These are phyloP conservation scores for Magnusiomyces tetraspermus DNA, from an alignment of 1,139 yeast genomes.

Conservation along the genomic window DNA sequence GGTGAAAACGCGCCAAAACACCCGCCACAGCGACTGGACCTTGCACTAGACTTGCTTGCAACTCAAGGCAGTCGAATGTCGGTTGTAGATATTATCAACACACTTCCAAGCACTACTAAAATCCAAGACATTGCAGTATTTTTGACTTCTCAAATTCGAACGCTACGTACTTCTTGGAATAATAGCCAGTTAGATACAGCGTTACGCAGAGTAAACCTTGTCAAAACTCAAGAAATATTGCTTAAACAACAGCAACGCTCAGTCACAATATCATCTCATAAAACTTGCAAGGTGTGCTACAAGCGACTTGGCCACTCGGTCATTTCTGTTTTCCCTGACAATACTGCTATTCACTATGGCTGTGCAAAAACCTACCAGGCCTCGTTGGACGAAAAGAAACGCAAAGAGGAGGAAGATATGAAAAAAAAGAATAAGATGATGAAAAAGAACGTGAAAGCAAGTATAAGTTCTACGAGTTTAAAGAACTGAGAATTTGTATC, in stretches of 20 bases:
- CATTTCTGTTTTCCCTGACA: conserved; percentile 43
- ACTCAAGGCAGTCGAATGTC: conserved; percentile 50
- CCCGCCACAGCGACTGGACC: conserved; percentile 29
- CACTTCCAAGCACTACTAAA: conserved; percentile 44
- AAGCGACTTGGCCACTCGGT: conserved; percentile 57
- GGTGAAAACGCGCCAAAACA: neutral
- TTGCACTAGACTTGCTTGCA: conserved; percentile 39
- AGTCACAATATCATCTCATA: conserved; percentile 35
- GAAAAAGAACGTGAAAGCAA: no score
- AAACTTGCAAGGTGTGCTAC: conserved; percentile 51
- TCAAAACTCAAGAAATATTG: conserved; percentile 33
- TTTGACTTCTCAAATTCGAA: conserved; percentile 41
- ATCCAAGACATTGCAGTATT: conserved; percentile 39
- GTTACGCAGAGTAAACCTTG: conserved; percentile 34
- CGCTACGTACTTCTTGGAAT: conserved; percentile 26
- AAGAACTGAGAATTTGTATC: no score
- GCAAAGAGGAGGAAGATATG: neutral
- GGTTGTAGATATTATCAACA: conserved; percentile 40
- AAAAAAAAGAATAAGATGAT: neutral
- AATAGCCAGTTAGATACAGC: conserved; percentile 24
- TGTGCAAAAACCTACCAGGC: conserved; percentile 36
- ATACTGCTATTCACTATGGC: conserved; percentile 61
- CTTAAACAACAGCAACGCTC: conserved; percentile 34
- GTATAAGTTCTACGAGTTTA: no score
- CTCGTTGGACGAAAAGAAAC: conserved; percentile 13